Conservation (phyloP, 495 filamentous ascomycete species). For the Penicillium goetzii region DNA sequence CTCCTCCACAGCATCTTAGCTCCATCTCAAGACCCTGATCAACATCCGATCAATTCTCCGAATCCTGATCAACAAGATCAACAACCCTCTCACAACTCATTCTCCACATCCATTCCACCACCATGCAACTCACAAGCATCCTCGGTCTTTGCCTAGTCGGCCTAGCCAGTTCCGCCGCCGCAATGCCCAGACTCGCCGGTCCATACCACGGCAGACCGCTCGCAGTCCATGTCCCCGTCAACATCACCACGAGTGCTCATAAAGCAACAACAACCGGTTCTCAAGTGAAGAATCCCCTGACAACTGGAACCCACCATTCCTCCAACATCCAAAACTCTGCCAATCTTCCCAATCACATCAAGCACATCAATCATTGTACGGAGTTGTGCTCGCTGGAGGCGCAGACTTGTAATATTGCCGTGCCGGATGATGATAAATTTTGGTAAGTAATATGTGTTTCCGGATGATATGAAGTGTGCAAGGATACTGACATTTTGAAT, state of each 20-base stretch:
- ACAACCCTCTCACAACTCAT: not conserved
- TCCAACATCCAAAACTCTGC: not conserved
- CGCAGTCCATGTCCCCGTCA: conserved; percentile 23
- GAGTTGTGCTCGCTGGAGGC: conserved; percentile 34
- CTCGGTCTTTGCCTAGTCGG: conserved; percentile 26
- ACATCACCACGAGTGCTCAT: conserved; percentile 19
- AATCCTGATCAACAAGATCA: not conserved
- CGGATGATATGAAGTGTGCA: not conserved
- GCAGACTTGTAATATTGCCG: conserved; percentile 34
- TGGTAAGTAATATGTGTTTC: conserved; percentile 28
- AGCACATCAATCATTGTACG: conserved; percentile 30
- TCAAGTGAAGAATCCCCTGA: conserved; percentile 13
- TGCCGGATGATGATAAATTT: conserved; percentile 34
- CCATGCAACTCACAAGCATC: conserved; percentile 32
- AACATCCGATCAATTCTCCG: not conserved
- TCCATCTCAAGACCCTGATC: not conserved
- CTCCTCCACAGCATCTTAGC: not conserved
- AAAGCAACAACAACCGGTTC: conserved; percentile 29
- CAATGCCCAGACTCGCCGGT: conserved; percentile 28
- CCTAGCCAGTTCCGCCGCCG: conserved; percentile 27
- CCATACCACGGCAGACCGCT: conserved; percentile 27
- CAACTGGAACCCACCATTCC: conserved; percentile 16
- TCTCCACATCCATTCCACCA: conserved; percentile 4
- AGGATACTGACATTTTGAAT: not conserved
- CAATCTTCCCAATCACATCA: conserved; percentile 20